Percentiles rank a stretch among this genome's conserved stretches.
These are phyloP conservation scores for Penicillium canariense DNA, from an alignment of 495 filamentous ascomycete genomes.

Conservation along the genomic window DNA sequence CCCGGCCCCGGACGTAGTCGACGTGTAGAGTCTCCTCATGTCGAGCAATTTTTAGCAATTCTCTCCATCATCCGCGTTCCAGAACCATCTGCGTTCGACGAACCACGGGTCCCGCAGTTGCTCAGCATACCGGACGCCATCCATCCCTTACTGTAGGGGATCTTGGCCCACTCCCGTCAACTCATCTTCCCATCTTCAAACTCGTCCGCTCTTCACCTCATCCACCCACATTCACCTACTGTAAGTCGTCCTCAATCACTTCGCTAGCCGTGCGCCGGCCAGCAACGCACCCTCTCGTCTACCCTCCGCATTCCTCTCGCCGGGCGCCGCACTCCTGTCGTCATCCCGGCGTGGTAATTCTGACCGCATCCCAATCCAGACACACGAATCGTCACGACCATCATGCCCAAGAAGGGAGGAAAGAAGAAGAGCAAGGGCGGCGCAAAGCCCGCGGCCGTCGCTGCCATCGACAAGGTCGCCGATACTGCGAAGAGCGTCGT, in stretches of 20 bases:
- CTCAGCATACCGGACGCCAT: constrained; percentile 26
- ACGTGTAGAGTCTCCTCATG: no score
- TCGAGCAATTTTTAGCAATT: no score
- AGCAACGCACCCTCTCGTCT: not conserved
- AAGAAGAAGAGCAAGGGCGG: constrained; percentile 42
- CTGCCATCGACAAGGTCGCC: constrained; percentile 32
- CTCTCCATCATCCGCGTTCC: constrained; percentile 4
- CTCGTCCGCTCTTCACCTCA: constrained; percentile 4
- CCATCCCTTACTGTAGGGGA: constrained; percentile 26
- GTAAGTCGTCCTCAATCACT: constrained; percentile 7
- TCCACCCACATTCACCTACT: not conserved
- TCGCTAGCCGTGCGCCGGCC: not conserved
- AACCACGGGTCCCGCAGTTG: constrained; percentile 18
- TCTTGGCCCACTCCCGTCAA: constrained; percentile 19
- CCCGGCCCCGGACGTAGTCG: no score
- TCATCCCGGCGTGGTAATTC: constrained; percentile 18
- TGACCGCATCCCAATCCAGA: constrained; percentile 11
- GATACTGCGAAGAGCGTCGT: constrained; percentile 39
- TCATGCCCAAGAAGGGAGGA: constrained; percentile 48
- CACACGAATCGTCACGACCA: constrained; percentile 22
- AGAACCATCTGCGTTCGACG: constrained; percentile 1
- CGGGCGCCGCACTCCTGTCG: constrained; percentile 8
- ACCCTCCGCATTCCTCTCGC: not conserved
- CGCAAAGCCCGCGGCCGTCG: constrained; percentile 30
- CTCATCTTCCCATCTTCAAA: constrained; percentile 9